Evolutionary conservation across 1,139 yeast genomes (phyloP).

Genomic region (Suhomyces choctaworum): DNA sequence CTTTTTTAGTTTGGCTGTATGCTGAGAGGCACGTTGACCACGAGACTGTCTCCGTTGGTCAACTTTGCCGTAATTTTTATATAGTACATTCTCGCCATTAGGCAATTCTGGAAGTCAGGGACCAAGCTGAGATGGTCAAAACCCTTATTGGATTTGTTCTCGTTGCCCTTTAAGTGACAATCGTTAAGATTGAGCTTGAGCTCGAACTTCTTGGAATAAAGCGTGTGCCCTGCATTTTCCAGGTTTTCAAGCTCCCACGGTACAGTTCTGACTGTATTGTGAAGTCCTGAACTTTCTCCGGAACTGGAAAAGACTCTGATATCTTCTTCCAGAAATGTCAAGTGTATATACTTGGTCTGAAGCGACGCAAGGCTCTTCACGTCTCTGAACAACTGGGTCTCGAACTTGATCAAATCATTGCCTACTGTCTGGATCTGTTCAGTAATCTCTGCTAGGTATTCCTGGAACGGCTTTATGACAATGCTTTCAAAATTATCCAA

Average conservation of each 20-base stretch:
- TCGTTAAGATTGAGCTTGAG: conserved; percentile 28
- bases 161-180: conserved; percentile 29
- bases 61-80: conserved; percentile 34
- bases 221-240: conserved; percentile 15
- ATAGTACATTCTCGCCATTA: conserved; percentile 53
- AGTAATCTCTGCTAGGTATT: conserved; percentile 30
- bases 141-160: conserved; percentile 23
- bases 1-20: conserved; percentile 20
- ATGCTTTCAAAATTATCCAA: conserved; percentile 33
- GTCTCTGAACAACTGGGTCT: conserved; percentile 38
- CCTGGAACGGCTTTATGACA: conserved; percentile 33
- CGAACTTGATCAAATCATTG: conserved; percentile 36
- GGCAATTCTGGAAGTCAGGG: conserved; percentile 60
- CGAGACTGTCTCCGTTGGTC: conserved; percentile 32
- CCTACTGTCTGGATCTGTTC: conserved; percentile 36
- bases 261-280: conserved; percentile 22
- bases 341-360: conserved; percentile 34
- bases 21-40: conserved; percentile 40
- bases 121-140: conserved; percentile 42
- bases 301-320: conserved; percentile 18
- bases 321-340: conserved; percentile 20
- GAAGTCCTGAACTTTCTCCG: conserved; percentile 22
- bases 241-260: conserved; percentile 26
- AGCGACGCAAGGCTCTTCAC: conserved; percentile 39
- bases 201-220: conserved; percentile 31